Percentiles rank a stretch among this genome's conserved stretches.
Evolutionary conservation across 805 yeast genomes (phyloP).

Genomic region (Myxozyma sirexii): DNA sequence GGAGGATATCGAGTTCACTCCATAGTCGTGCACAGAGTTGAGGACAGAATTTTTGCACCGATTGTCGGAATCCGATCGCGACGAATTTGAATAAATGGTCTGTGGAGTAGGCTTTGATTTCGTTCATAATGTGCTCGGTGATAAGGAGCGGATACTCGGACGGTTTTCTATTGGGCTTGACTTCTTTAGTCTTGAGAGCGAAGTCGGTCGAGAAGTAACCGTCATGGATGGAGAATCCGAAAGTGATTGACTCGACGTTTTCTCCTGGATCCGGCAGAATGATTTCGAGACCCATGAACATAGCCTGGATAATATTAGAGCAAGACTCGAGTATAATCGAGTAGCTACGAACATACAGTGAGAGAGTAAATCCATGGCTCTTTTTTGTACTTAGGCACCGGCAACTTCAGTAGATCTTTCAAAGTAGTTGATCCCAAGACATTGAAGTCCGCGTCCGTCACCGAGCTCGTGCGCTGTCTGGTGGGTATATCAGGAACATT

Average conservation of each 20-base stretch:
- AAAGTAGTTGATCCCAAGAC: conserved; percentile 11
- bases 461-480: conserved; percentile 6
- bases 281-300: conserved; percentile 32
- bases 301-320: conserved; percentile 9
- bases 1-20: conserved; percentile 31
- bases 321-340: too few relatives aligned
- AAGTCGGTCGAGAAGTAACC: conserved; percentile 34
- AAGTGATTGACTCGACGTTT: conserved; percentile 11
- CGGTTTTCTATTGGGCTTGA: background rate
- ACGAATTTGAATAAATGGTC: conserved; percentile 27
- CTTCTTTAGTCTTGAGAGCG: conserved; percentile 13
- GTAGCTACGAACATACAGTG: conserved; percentile 9
- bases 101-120: conserved; percentile 25
- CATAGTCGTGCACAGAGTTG: conserved; percentile 27
- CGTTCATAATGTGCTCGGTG: conserved; percentile 15
- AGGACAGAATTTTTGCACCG: conserved; percentile 23
- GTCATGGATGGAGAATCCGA: conserved; percentile 32
- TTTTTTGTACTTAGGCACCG: conserved; percentile 18
- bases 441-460: conserved; percentile 18
- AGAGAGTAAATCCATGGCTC: conserved; percentile 28
- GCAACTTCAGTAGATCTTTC: conserved; percentile 8
- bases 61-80: conserved; percentile 21
- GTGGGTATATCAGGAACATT: background rate
- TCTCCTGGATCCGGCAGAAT: conserved; percentile 13
- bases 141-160: conserved; percentile 13